Evolutionary conservation across 108 stramenopile genomes (phyloP).

Genomic region (Cylindrotheca fusiformis): DNA sequence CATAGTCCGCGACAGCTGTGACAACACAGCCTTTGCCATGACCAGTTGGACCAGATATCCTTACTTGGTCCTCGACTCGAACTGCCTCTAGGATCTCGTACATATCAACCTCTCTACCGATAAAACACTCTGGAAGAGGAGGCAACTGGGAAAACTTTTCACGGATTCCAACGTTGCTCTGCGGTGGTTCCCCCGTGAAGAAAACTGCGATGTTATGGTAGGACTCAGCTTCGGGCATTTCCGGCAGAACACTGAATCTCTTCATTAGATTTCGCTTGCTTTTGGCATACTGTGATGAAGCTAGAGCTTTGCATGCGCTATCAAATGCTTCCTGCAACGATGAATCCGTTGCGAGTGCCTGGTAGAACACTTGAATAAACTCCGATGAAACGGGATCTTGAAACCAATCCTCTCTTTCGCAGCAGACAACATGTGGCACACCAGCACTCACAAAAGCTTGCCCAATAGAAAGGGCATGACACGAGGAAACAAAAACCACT

Average conservation of each 20-base stretch:
- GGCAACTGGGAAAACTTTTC: background rate
- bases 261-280: slow-evolving; percentile 20
- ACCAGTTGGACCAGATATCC: slow-evolving; percentile 45
- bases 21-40: slow-evolving; percentile 35
- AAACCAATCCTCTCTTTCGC: slow-evolving; percentile 44
- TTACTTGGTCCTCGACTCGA: slow-evolving; percentile 39
- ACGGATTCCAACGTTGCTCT: background rate
- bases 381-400: slow-evolving; percentile 58
- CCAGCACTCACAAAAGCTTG: slow-evolving; percentile 78
- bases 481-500: slow-evolving; percentile 82
- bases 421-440: slow-evolving; percentile 84
- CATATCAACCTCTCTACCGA: slow-evolving; percentile 65
- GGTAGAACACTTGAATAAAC: slow-evolving; percentile 67
- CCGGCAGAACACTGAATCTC: slow-evolving; percentile 60
- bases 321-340: slow-evolving; percentile 69
- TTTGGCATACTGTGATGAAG: slow-evolving; percentile 36
- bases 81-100: slow-evolving; percentile 47
- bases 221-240: slow-evolving; percentile 11
- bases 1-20: slow-evolving; percentile 17
- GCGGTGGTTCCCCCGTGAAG: slow-evolving; percentile 10
- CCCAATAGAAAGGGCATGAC: slow-evolving; percentile 55
- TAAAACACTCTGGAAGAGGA: slow-evolving; percentile 47
- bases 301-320: slow-evolving; percentile 46
- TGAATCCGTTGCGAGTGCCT: slow-evolving; percentile 39
- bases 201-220: slow-evolving; percentile 29